Conservation (phyloP, 2,329 filamentous ascomycete species). For the Calonectria pseudoreteaudii region DNA sequence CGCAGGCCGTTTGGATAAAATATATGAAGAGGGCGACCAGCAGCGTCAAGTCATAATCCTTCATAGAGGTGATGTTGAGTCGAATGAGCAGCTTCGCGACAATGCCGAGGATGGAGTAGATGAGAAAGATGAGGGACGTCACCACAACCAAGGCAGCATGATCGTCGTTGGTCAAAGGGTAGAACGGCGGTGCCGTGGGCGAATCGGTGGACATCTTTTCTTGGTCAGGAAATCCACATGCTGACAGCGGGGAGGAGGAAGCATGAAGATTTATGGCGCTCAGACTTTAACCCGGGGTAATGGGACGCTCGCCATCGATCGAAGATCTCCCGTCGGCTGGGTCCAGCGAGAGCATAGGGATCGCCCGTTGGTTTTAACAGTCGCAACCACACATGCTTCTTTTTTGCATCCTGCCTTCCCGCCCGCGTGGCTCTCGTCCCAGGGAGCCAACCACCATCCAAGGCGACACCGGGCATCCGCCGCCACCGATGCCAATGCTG, state of each 20-base stretch:
- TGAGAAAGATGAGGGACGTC: conserved; percentile 33
- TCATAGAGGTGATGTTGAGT: conserved; percentile 38
- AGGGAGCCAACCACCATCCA: not conserved
- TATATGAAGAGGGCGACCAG: conserved; percentile 25
- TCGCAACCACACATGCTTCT: not conserved
- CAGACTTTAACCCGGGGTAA: not conserved
- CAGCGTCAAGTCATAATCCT: conserved; percentile 33
- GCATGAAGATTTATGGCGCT: not conserved
- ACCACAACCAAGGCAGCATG: conserved; percentile 39
- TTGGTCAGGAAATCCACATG: not conserved
- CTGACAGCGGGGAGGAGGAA: not conserved
- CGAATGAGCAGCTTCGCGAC: conserved; percentile 38
- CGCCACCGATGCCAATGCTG: conserved; percentile 10
- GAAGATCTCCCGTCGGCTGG: not conserved
- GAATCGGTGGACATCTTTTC: conserved; percentile 25
- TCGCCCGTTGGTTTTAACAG: not conserved
- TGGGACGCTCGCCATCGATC: not conserved
- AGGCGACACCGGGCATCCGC: not conserved
- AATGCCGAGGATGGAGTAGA: conserved; percentile 36
- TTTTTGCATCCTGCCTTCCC: not conserved
- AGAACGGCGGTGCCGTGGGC: conserved; percentile 35
- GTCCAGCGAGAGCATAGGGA: not conserved
- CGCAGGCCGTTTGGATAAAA: conserved; percentile 34
- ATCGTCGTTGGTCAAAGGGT: conserved; percentile 33
- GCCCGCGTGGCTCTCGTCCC: conserved; percentile 3